Evolutionary conservation across 1,284 basidiomycete genomes (phyloP), one percentile per base, ranked within the genome.

Genomic region (Fomes fomentarius): DNA sequence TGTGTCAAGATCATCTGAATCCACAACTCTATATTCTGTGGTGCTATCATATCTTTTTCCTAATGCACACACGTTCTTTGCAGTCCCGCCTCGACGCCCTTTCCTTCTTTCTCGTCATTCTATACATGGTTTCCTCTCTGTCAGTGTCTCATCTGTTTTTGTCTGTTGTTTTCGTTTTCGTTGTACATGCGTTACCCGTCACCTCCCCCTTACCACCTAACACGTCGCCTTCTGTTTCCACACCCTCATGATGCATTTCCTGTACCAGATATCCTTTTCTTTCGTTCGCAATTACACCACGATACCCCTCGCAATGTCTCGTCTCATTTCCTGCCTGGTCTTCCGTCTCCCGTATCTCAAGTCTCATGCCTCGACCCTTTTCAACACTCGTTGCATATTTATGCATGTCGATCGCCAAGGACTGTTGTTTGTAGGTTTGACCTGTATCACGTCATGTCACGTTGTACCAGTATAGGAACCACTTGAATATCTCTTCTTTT

Each of bases 341-440:
- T 4, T 8, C 35, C n/a, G 15, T 39, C 19, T 24, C 38, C 24
- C 19, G 21, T 3, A 9, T 9, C 38, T 10, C 38, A 5, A n/a
- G 3, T 12, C 38, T 2, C 38, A 24, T 9, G 12, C 14, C 19
- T 19, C 38, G n/a, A 24, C 22, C 19, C 22, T 22, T 24, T n/a
- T 12, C 6, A 22, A 7, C 38, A 17, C 43, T 34, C 43, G 31
- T 45, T 31, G 42, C 26, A 38, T 52, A 52, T 52, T 42, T 53
- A 53, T 53, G 33, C 48, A 47, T 19, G n/a, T 17, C n/a, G 14
- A 15, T 2, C 17, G 22, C 33, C 11, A 19, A 34, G 52, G 45
- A 53, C 46, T 41, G 45, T 53, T 54, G 52, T 54, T 35, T 54
- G 47, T 54, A 54, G 42, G 52, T 24, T 42, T 34, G 33, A 30